phyloP scores from a whole-genome alignment of 139 green algal species.

The Penium margaritaceum region DNA sequence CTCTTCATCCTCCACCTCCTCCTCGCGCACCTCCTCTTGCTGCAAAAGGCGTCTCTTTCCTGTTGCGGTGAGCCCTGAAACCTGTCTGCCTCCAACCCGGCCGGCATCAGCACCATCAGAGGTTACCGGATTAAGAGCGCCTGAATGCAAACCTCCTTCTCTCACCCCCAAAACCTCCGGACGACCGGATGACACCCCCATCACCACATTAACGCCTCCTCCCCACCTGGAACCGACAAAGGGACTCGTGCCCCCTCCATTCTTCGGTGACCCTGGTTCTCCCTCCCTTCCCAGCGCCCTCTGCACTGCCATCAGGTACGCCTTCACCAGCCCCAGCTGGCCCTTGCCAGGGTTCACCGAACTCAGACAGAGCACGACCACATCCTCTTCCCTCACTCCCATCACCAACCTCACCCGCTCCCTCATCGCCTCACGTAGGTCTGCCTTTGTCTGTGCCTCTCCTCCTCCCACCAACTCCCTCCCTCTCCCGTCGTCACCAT shows the following conservation, averaged over 20 bases:
- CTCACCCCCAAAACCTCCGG: too few relatives aligned
- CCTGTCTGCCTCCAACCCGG: too few relatives aligned
- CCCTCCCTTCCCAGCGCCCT: not conserved
- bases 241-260: too few relatives aligned
- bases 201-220: too few relatives aligned
- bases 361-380: conserved; percentile 22
- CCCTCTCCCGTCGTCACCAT: not conserved
- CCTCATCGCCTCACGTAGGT: not conserved
- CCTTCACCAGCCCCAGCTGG: conserved; percentile 21
- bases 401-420: conserved; percentile 1
- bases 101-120: too few relatives aligned
- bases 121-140: too few relatives aligned
- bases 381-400: conserved; percentile 2
- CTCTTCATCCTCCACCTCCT: not conserved
- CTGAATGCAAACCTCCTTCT: too few relatives aligned
- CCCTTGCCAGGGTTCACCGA: conserved; percentile 30
- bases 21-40: not conserved
- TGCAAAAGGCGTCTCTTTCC: not conserved
- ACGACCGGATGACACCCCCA: too few relatives aligned
- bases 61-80: too few relatives aligned
- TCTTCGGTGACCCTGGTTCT: too few relatives aligned
- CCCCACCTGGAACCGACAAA: too few relatives aligned
- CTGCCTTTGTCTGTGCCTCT: not conserved
- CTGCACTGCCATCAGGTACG: too few relatives aligned
- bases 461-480: not conserved